These are phyloP conservation scores for Tetrahymena malaccensis DNA, from an alignment of 73 alveolate genomes.

Conservation along the genomic window DNA sequence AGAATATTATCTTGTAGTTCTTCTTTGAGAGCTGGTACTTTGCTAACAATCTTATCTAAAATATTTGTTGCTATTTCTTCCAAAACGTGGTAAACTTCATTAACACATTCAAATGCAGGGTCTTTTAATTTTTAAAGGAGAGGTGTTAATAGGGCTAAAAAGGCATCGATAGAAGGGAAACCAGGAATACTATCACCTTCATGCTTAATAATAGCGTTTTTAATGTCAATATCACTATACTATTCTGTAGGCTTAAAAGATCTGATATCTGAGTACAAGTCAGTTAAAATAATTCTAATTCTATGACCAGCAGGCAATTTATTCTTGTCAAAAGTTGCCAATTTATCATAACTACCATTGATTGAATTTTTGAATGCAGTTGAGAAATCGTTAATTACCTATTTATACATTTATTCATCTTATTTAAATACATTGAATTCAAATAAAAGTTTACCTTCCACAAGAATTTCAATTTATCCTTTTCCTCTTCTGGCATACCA, in stretches of 20 bases:
- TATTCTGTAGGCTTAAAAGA: slow-evolving; percentile 10
- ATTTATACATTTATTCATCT: neutral
- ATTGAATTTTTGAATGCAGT: slow-evolving; percentile 57
- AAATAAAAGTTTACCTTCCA: neutral
- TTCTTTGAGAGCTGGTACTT: neutral
- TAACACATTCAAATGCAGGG: slow-evolving; percentile 77
- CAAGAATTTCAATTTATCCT: slow-evolving; percentile 9
- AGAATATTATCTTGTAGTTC: neutral
- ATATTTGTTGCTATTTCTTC: slow-evolving; percentile 75
- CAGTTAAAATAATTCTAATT: slow-evolving; percentile 45
- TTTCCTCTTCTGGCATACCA: slow-evolving; percentile 22
- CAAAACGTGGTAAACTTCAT: slow-evolving; percentile 66
- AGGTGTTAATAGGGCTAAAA: slow-evolving; percentile 72
- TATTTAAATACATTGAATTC: neutral
- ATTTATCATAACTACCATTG: slow-evolving; percentile 61
- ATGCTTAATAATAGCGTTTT: slow-evolving; percentile 84
- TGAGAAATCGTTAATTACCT: slow-evolving; percentile 52
- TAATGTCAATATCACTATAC: slow-evolving; percentile 79
- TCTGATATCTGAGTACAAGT: slow-evolving; percentile 36
- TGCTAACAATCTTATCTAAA: neutral
- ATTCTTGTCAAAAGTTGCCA: slow-evolving; percentile 6
- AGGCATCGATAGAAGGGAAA: slow-evolving; percentile 94
- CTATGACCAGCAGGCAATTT: slow-evolving; percentile 53
- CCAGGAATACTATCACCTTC: slow-evolving; percentile 98
- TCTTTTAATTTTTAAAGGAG: slow-evolving; percentile 67